Evolutionary conservation across 2,329 filamentous ascomycete species (phyloP).

Genomic region (Pseudophaeomoniella oleicola): DNA sequence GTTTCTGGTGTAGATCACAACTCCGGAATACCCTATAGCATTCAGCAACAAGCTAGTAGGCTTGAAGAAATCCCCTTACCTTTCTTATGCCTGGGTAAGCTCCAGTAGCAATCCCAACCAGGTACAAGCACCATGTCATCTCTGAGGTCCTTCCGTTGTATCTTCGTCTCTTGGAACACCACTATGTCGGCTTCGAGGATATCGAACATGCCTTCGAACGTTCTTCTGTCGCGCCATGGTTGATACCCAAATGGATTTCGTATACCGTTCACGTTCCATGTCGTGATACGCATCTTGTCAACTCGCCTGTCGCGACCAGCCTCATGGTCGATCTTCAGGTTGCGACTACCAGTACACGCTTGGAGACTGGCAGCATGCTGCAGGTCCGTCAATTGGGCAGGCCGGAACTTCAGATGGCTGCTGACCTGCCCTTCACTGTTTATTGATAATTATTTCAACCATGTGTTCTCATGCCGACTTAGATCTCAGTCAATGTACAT

Average conservation of each 20-base stretch:
- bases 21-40: conserved; percentile 74
- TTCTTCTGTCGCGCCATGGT: conserved; percentile 60
- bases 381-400: too few relatives aligned
- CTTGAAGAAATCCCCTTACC: conserved; percentile 27
- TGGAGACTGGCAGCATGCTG: too few relatives aligned
- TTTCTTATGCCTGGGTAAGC: conserved; percentile 84
- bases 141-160: conserved; percentile 76
- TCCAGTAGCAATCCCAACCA: conserved; percentile 95
- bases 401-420: too few relatives aligned
- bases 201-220: conserved; percentile 64
- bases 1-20: conserved; percentile 89
- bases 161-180: conserved; percentile 91
- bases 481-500: too few relatives aligned
- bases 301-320: conserved; percentile 16
- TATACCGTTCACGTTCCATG: not conserved
- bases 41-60: conserved; percentile 4
- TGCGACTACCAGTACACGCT: too few relatives aligned
- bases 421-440: too few relatives aligned
- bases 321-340: too few relatives aligned
- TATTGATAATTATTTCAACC: too few relatives aligned
- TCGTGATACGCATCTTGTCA: not conserved
- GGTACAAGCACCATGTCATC: conserved; percentile 94
- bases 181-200: conserved; percentile 84
- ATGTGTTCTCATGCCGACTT: too few relatives aligned
- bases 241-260: conserved; percentile 71